These are phyloP conservation scores for Rhodotorula sphaerocarpa DNA, from an alignment of 768 basidiomycete species.

Conservation along the genomic window DNA sequence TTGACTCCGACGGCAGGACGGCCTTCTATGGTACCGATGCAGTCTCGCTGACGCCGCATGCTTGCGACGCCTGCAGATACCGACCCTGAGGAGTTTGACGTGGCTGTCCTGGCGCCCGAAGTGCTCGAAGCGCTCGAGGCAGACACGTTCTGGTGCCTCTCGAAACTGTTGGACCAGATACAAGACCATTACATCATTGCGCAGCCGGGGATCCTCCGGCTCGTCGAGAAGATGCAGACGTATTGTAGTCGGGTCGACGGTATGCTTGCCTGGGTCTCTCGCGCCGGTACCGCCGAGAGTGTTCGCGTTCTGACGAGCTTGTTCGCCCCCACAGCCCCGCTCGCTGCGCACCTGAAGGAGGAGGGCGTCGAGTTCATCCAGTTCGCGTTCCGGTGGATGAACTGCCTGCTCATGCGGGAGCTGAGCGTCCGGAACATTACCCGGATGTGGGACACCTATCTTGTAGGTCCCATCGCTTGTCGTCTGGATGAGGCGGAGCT, in stretches of 20 bases:
- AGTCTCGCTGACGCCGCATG: too few relatives aligned
- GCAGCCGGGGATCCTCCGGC: conserved; percentile 91
- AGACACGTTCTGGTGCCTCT: conserved; percentile 97
- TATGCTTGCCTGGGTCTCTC: conserved; percentile 43
- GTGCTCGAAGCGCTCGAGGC: conserved; percentile 83
- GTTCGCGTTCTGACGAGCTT: neutral
- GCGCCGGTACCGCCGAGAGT: too few relatives aligned
- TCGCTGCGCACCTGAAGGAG: conserved; percentile 73
- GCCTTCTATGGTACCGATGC: too few relatives aligned
- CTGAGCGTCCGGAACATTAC: conserved; percentile 94
- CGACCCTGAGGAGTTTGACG: conserved; percentile 82
- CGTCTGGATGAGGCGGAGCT: neutral
- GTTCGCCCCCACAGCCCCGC: conserved; percentile 54
- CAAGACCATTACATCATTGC: conserved; percentile 97
- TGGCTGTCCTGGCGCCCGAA: conserved; percentile 59
- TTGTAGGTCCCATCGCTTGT: conserved; percentile 53
- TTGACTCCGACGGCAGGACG: too few relatives aligned
- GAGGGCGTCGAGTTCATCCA: conserved; percentile 99
- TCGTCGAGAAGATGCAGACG: conserved; percentile 87
- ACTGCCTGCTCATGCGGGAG: conserved; percentile 95
- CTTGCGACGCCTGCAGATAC: conserved; percentile 64
- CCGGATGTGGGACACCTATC: conserved; percentile 99
- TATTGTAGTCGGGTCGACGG: conserved; percentile 83
- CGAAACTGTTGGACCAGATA: conserved; percentile 87
- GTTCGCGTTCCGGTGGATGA: conserved; percentile 99